These are phyloP conservation scores for Paraconiothyrium brasiliense DNA, from an alignment of 2,329 filamentous ascomycete species.

Conservation along the genomic window DNA sequence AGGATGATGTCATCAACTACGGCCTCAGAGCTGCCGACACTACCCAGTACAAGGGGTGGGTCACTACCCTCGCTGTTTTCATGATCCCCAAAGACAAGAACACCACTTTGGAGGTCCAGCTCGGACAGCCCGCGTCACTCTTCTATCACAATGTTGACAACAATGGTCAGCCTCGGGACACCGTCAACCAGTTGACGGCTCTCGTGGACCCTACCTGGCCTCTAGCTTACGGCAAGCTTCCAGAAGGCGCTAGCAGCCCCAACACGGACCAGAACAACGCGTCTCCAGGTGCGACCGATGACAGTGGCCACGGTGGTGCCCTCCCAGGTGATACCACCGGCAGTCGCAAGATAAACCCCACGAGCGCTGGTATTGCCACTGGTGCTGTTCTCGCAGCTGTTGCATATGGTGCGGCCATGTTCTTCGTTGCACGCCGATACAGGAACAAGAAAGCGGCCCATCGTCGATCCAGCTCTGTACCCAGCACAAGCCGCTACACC, in stretches of 20 bases:
- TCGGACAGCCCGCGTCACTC: constrained; percentile 75
- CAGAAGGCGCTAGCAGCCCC: constrained; percentile 48
- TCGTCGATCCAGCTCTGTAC: constrained; percentile 78
- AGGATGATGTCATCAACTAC: constrained; percentile 69
- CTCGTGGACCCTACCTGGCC: constrained; percentile 88
- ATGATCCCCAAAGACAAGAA: constrained; percentile 57
- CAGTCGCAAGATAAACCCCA: constrained; percentile 68
- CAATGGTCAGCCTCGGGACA: constrained; percentile 37
- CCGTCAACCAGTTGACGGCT: constrained; percentile 76
- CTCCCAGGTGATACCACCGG: constrained; percentile 60
- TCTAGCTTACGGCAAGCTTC: constrained; percentile 62
- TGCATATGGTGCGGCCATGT: constrained; percentile 94
- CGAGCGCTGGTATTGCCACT: constrained; percentile 74
- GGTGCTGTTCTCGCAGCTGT: constrained; percentile 81
- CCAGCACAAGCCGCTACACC: constrained; percentile 69
- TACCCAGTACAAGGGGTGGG: constrained; percentile 72
- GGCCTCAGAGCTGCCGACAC: constrained; percentile 82
- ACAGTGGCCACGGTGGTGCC: constrained; percentile 57
- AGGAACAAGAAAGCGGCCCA: constrained; percentile 84
- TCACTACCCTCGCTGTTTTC: constrained; percentile 76
- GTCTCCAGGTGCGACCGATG: constrained; percentile 41
- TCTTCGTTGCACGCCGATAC: constrained; percentile 89
- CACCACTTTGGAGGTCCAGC: constrained; percentile 70
- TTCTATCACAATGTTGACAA: constrained; percentile 75
- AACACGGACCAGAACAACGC: constrained; percentile 50